Percentiles rank a stretch among this genome's conserved stretches.
Conservation (phyloP, 306 rosid genomes). For the Medicago lupulina region DNA sequence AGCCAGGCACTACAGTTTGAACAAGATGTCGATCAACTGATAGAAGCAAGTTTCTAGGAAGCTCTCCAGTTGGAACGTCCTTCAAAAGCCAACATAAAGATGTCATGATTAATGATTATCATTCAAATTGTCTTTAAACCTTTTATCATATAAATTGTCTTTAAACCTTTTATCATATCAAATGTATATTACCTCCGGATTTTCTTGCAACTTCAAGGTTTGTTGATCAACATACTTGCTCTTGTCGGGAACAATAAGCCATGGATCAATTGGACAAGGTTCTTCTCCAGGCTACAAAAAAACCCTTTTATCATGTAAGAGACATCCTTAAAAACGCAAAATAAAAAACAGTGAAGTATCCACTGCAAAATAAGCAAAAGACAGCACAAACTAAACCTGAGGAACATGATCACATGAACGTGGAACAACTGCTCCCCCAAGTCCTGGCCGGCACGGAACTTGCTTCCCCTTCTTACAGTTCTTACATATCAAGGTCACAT, state of each 20-base stretch:
- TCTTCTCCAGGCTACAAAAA: constrained; percentile 89
- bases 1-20: constrained; percentile 94
- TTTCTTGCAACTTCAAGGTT: constrained; percentile 94
- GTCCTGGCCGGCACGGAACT: constrained; percentile 95
- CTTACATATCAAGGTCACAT: constrained; percentile 86
- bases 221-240: constrained; percentile 97
- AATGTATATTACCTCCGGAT: constrained; percentile 74
- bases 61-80: constrained; percentile 99
- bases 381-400: constrained; percentile 63
- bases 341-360: background rate
- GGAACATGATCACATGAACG: constrained; percentile 91
- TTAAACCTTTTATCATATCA: background rate
- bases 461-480: constrained; percentile 79
- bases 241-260: constrained; percentile 93
- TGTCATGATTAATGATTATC: constrained; percentile 10
- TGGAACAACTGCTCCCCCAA: constrained; percentile 97
- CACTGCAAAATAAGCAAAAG: background rate
- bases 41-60: constrained; percentile 94
- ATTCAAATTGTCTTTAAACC: background rate
- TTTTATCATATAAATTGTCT: background rate
- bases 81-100: constrained; percentile 50
- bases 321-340: background rate
- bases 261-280: constrained; percentile 95
- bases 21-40: constrained; percentile 98
- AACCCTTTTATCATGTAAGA: constrained; percentile 17